Base-by-base conservation (phyloP, 208 protist species). In the Acanthamoeba healyi region DNA sequence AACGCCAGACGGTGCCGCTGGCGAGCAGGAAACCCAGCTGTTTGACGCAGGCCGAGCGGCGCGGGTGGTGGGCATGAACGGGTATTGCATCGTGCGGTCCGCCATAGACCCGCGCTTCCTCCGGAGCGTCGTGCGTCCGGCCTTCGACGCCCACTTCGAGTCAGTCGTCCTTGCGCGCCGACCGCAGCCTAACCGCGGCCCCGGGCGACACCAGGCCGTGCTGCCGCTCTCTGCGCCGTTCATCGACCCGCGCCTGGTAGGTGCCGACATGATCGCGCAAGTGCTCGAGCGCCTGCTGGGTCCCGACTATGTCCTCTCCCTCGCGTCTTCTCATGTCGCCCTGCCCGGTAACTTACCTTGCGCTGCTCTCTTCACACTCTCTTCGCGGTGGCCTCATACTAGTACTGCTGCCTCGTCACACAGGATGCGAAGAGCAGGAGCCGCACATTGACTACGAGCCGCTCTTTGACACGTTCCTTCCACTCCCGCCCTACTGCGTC, bases 361-460 rank as follows among this genome's bases (percentile, higher is more conserved):
- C 49, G 49, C 5, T 54, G 1, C 17, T 15, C 0, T 51, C 46
- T 51, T 51, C 56, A 22, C 29, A 1, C 29, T 17, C n/a, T 67
- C 24, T 17, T 67, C n/a, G 61, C n/a, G n/a, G 15, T 38, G 9
- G n/a, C 19, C 17, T 58, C 51, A 24, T 58, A 49, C 44, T 12
- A 49, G 12, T 49, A 24, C 1, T 12, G 26, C 24, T 32, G 14
- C 7, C 56, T 12, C n/a, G n/a, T n/a, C n/a, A n/a, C n/a, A 24
- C 56, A 67, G 61, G 61, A 15, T 82, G 72, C 36, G 36, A 49
- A 38, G 36, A 38, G 36, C 72, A 82, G 72, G 42, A 82, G 40
- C 40, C 72, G 40, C 72, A 82, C 38, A 82, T 82, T 10, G 72
- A 82, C 72, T 82, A 82, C 72, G 72, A 82, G 72, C 72, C 72